These are phyloP conservation scores for Madurella fahalii DNA, from an alignment of 2,329 filamentous ascomycete genomes.

Conservation along the genomic window DNA sequence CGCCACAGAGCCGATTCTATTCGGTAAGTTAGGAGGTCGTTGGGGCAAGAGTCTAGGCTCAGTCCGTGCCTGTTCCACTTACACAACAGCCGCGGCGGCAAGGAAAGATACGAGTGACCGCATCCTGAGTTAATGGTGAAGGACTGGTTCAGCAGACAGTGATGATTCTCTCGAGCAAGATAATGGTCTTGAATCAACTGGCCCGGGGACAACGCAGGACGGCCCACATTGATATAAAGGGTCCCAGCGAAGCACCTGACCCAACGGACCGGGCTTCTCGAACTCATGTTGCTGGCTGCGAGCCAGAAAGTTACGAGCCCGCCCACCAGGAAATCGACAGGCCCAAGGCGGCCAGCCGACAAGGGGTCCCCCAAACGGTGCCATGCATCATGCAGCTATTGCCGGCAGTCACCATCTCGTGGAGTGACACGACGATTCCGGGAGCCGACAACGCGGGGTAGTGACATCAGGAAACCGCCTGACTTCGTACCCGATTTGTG, in stretches of 20 bases:
- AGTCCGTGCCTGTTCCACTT: background rate
- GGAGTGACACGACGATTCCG: background rate
- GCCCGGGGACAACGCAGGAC: background rate
- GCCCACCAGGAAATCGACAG: background rate
- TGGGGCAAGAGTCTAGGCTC: background rate
- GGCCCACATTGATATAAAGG: background rate
- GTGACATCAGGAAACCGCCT: too few species aligned
- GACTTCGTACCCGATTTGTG: too few species aligned
- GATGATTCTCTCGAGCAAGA: background rate
- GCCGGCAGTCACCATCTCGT: background rate
- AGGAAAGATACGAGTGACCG: constrained; percentile 3
- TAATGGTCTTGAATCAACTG: background rate
- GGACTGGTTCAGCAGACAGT: too few species aligned
- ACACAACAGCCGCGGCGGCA: constrained; percentile 6
- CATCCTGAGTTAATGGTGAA: background rate
- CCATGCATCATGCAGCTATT: background rate
- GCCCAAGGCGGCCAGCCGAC: background rate
- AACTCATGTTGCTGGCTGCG: background rate
- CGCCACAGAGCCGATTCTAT: constrained; percentile 5
- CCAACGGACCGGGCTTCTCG: background rate
- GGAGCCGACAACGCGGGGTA: background rate
- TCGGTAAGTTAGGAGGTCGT: background rate
- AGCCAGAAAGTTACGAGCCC: too few species aligned
- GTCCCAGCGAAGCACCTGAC: background rate
- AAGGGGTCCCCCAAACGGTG: background rate